Base-by-base conservation (phyloP, 164 flowering plant species). In the Aristolochia contorta region DNA sequence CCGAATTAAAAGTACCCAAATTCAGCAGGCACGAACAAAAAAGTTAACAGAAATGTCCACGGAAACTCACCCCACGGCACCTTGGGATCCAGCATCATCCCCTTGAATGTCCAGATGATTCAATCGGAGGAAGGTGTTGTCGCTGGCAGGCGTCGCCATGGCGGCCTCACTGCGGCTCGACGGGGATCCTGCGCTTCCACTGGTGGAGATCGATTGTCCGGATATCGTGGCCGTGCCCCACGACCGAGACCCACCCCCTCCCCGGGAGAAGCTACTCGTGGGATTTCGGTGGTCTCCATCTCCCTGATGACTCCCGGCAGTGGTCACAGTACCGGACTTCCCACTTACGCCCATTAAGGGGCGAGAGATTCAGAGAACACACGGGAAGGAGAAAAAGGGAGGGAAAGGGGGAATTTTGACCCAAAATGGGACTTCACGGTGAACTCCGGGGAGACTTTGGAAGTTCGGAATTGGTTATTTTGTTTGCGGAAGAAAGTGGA, bases 181-280 rank as follows among this genome's bases (percentile, higher is more conserved):
- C 0, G 97, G 99, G 8, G 97, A 94, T 49, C 97, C 97, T 0
- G 79, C 77, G 51, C 97, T 91, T 41, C 97, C 86, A 59, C 99
- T 91, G 56, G 56, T 90, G 0, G 99, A 93, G 30, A 90, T 77
- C 1, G 99, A 93, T 69, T 90, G 96, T 7, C 86, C 56, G 0
- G 96, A 86, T 16, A 67, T 57, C 6, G 85, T 64, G 15, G 54
- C 72, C 30, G 80, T 72, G 22, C 86, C 84, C 85, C 89, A 78
- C n/a, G 90, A 80, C 76, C 87, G 63, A 9, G 78, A 58, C 43
- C 68, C 75, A 8, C 23, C 56, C 9, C 43, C 43, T 56, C 76
- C 81, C 57, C 72, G 73, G 10, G 81, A 65, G 50, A 65, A 47
- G 48, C 70, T 69, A 37, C 12, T 48, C 75, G 67, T 43, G 78